Conservation (phyloP, 2,329 filamentous ascomycete species). For the Fusarium goolgardi region DNA sequence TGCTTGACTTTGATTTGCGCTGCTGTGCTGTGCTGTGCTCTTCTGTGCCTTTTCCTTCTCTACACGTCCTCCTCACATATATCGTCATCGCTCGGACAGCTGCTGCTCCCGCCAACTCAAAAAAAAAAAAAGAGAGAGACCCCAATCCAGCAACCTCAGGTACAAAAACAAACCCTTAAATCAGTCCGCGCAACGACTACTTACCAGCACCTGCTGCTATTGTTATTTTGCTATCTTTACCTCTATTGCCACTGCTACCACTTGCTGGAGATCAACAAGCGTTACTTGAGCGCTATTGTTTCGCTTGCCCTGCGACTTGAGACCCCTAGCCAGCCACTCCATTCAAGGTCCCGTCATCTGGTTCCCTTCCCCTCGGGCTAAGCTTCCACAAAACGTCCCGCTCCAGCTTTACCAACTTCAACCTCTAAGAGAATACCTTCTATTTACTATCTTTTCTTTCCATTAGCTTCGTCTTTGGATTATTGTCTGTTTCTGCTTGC, state of each 20-base stretch:
- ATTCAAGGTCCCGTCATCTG: conserved; percentile 30
- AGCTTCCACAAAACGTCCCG: conserved; percentile 15
- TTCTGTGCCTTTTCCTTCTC: not conserved
- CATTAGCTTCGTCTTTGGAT: conserved; percentile 15
- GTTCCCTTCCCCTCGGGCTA: conserved; percentile 19
- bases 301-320: conserved; percentile 26
- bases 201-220: conserved; percentile 16
- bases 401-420: conserved; percentile 28
- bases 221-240: not conserved
- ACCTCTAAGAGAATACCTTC: conserved; percentile 12
- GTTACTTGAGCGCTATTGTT: conserved; percentile 36
- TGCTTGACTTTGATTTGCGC: not conserved
- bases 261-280: conserved; percentile 6
- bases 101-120: conserved; percentile 24
- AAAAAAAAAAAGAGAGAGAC: not conserved
- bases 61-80: conserved; percentile 8
- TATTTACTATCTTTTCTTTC: conserved; percentile 8
- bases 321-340: conserved; percentile 41
- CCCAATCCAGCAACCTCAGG: conserved; percentile 25
- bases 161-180: conserved; percentile 34
- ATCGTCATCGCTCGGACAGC: conserved; percentile 28
- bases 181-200: conserved; percentile 21
- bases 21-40: not conserved
- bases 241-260: not conserved
- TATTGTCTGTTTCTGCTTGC: conserved; percentile 14